Base-by-base conservation (phyloP, 2,329 filamentous ascomycete species). In the Graphiopsis chlorocephala region DNA sequence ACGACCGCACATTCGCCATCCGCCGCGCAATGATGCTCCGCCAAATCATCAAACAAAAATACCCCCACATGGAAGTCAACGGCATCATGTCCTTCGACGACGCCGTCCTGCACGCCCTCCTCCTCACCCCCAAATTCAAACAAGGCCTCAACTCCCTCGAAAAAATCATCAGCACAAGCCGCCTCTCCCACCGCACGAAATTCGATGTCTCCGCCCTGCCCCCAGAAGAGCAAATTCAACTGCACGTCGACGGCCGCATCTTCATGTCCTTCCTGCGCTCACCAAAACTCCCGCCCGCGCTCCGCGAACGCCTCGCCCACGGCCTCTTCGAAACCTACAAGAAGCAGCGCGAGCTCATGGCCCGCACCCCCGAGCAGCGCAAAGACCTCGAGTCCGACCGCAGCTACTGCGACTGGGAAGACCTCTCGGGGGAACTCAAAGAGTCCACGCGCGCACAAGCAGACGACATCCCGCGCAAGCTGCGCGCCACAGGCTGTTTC, bases 391-490 rank as follows among this genome's bases (percentile, higher is more conserved):
- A 72, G 29, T 65, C 66, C 12, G 75, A 76, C 60, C 71, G 69
- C 17, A 71, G 69, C 26, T 72, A 75, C 69, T 72, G 71, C 47
- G 74, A 76, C 58, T 77, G 75, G 75, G 74, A 75, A 47, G 73
- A 76, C 31, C 70, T 77, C 17, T 65, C 72, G 0, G 69, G 70
- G 28, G 73, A 75, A 50, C 67, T 75, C 45, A 75, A 75, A 47
- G 75, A 77, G 59, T 74, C 72, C 3, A 77, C 74, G 0, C 71
- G 75, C 31, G 64, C 72, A 6, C 75, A 77, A 64, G 75, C 75
- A 14, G 75, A 77, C 58, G 74, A 76, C 58, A 77, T 77, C 12
- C 74, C 74, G 6, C 68, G 73, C 26, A 77, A 76, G 61, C 71
- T 77, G 28, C 74, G 74, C 15, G 72, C 74, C 2, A 70, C 75